These are phyloP conservation scores for Kwoniella dendrophila DNA, from an alignment of 768 basidiomycete species.

Conservation along the genomic window DNA sequence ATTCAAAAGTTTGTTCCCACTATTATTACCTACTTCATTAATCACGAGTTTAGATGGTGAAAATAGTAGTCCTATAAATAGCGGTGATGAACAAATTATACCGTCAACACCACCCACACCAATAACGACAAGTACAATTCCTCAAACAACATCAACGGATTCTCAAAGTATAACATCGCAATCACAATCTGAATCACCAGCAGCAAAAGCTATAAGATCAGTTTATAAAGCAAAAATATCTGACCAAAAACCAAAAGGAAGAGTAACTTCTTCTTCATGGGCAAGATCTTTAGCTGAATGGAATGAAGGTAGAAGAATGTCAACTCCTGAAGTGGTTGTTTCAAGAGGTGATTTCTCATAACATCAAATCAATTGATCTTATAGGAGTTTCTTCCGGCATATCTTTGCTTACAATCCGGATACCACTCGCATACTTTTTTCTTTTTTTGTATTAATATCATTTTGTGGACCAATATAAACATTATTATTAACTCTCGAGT, in stretches of 20 bases:
- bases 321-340: slow-evolving; percentile 21
- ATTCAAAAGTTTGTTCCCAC: slow-evolving; percentile 63
- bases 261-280: slow-evolving; percentile 13
- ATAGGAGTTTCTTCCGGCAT: too few species aligned
- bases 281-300: slow-evolving; percentile 11
- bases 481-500: too few species aligned
- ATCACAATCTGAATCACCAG: slow-evolving; percentile 20
- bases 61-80: too few species aligned
- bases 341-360: slow-evolving; percentile 10
- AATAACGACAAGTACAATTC: not conserved
- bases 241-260: slow-evolving; percentile 17
- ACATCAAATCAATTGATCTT: too few species aligned
- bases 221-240: slow-evolving; percentile 42
- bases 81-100: not conserved
- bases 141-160: not conserved
- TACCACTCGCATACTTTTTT: too few species aligned
- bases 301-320: slow-evolving; percentile 26
- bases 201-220: slow-evolving; percentile 38
- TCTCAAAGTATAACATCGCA: too few species aligned
- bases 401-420: too few species aligned
- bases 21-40: slow-evolving; percentile 62
- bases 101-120: slow-evolving; percentile 2
- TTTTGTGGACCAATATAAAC: too few species aligned
- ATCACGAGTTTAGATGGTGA: slow-evolving; percentile 34
- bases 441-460: too few species aligned